Conservation (phyloP, 2,329 filamentous ascomycete genomes). For the Aspergillus viridinutans region DNA sequence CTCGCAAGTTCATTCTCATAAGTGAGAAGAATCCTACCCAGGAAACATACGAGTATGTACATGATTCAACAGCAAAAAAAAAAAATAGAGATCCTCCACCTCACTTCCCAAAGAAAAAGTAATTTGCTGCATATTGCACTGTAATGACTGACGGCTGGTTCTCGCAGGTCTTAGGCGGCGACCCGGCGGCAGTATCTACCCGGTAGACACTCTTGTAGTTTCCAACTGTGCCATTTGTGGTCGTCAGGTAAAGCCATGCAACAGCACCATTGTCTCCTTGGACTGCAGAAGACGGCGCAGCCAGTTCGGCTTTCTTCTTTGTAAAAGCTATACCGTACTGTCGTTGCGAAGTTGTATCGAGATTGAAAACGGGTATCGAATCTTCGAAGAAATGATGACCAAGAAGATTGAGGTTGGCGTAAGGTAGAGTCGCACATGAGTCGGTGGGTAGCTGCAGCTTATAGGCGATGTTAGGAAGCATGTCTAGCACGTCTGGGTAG, state of each 20-base stretch:
- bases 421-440: slow-evolving; percentile 35
- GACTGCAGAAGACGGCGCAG: slow-evolving; percentile 60
- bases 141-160: slow-evolving; percentile 61
- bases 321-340: slow-evolving; percentile 56
- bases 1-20: not conserved
- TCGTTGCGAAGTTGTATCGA: slow-evolving; percentile 53
- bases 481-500: slow-evolving; percentile 62
- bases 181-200: slow-evolving; percentile 77
- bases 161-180: slow-evolving; percentile 67
- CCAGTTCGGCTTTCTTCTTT: slow-evolving; percentile 56
- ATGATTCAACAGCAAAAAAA: not conserved
- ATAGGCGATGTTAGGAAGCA: slow-evolving; percentile 65
- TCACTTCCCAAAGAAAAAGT: slow-evolving; percentile 54
- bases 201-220: slow-evolving; percentile 74
- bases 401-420: slow-evolving; percentile 60
- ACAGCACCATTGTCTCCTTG: slow-evolving; percentile 65
- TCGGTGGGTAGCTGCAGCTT: slow-evolving; percentile 55
- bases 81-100: not conserved
- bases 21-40: not conserved
- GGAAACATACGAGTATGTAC: not conserved
- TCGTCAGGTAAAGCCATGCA: slow-evolving; percentile 69
- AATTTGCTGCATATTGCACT: slow-evolving; percentile 79
- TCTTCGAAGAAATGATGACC: slow-evolving; percentile 80
- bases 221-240: slow-evolving; percentile 54
- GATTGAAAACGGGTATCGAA: slow-evolving; percentile 71